These are phyloP conservation scores for Chalciporus sp. DNA, from an alignment of 1,284 basidiomycete genomes.

Conservation along the genomic window DNA sequence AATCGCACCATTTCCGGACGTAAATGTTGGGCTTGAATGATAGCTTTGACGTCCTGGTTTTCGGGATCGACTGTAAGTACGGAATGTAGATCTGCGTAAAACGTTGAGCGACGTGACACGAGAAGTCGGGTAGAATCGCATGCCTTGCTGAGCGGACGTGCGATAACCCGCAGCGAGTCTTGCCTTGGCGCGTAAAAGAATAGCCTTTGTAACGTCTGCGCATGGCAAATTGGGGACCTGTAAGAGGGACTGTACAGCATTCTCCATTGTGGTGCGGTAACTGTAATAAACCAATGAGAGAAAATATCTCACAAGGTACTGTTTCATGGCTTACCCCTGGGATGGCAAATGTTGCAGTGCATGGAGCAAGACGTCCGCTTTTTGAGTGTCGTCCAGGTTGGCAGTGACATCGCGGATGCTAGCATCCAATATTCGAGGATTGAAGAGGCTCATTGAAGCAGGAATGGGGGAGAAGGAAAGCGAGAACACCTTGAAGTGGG, in stretches of 20 bases:
- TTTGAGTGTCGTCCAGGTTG: conserved; percentile 60
- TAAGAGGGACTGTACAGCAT: conserved; percentile 71
- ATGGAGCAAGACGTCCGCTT: conserved; percentile 65
- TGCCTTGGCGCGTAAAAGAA: conserved; percentile 63
- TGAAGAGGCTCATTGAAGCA: conserved; percentile 57
- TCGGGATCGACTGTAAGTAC: conserved; percentile 66
- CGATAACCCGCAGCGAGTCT: conserved; percentile 60
- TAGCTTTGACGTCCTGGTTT: conserved; percentile 63
- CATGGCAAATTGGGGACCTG: conserved; percentile 55
- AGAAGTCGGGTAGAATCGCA: conserved; percentile 4
- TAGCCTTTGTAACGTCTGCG: conserved; percentile 58
- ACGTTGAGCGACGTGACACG: conserved; percentile 9
- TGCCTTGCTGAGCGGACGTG: conserved; percentile 68
- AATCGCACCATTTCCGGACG: conserved; percentile 35
- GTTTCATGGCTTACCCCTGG: conserved; percentile 43
- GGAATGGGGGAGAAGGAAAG: not conserved
- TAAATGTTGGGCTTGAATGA: conserved; percentile 48
- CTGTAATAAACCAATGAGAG: conserved; percentile 33
- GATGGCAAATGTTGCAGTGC: conserved; percentile 55
- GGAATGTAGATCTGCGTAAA: conserved; percentile 58
- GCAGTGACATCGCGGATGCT: conserved; percentile 65
- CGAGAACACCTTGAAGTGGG: not conserved
- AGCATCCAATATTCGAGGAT: conserved; percentile 71
- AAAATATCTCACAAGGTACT: conserved; percentile 19
- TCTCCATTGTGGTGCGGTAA: conserved; percentile 68